Base-by-base conservation (phyloP, 495 filamentous ascomycete species). In the Polyplosphaeria fusca region DNA sequence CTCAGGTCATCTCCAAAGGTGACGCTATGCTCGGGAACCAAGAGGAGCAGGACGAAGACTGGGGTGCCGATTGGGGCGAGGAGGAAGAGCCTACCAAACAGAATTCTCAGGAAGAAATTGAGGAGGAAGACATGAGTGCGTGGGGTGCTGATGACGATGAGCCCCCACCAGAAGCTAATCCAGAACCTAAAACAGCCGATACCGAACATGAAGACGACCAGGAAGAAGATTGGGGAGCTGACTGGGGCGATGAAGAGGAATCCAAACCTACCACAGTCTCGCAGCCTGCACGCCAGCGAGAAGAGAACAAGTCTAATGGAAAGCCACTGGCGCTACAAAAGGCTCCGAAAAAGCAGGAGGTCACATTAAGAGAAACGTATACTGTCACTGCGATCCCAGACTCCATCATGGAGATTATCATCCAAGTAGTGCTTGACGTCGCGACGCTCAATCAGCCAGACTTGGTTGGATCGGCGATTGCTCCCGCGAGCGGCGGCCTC, bases 351-450 rank as follows among this genome's bases (percentile, higher is more conserved):
- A 65, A 75, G n/a, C 74, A 74, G 58, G 82, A 88, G 59, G 69
- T 97, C 49, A 92, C 86, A 0, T 71, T 98, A 47, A 89, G 78
- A 61, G 93, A 98, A 71, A 84, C 76, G 1, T 96, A 95, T 71
- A 91, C 83, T 49, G 83, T 93, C 24, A 95, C 92, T 7, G 84
- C 86, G 24, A 82, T 96, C 58, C 93, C 93, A 1, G 82, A 87
- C 44, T 78, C 82, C 2, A 78, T 96, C 12, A 71, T 95, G 19
- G 74, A 78, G 18, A 79, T 93, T 57, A 80, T 98, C 49, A 74
- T 74, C 30, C 75, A 82, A 30, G 78, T 94, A 30, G 76, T 90
- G 47, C 69, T 79, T 40, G 90, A 96, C 61, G 86, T 84, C 5
- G 79, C 82, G 16, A 73, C 76, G 35, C 76, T 95, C 35, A 75